phyloP scores from a whole-genome alignment of 306 rosid genomes.

The Dicorynia guianensis region DNA sequence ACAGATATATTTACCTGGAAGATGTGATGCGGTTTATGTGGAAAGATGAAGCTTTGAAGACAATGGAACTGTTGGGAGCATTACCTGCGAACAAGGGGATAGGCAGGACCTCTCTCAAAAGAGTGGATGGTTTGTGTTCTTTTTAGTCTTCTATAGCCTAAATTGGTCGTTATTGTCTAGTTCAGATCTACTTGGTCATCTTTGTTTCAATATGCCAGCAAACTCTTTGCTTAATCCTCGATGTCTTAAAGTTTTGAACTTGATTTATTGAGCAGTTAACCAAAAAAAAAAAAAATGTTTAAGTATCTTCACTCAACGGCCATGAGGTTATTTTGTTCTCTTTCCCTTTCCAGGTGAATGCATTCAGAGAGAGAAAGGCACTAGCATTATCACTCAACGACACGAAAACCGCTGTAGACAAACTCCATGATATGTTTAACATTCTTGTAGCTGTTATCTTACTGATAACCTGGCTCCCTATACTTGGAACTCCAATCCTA shows the following conservation, averaged over 20 bases:
- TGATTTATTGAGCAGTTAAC: too few relatives aligned
- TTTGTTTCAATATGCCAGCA: neutral
- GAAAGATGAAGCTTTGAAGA: constrained; percentile 62
- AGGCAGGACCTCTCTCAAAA: constrained; percentile 55
- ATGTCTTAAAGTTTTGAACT: too few relatives aligned
- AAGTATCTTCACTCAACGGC: neutral
- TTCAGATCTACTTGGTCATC: too few relatives aligned
- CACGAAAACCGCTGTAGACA: constrained; percentile 70
- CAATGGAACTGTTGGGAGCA: constrained; percentile 64
- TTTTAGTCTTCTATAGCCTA: neutral
- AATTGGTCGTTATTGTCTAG: too few relatives aligned
- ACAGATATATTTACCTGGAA: constrained; percentile 43
- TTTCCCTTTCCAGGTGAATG: constrained; percentile 53
- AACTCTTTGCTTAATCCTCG: too few relatives aligned
- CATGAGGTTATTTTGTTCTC: neutral
- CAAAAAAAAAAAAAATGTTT: too few relatives aligned
- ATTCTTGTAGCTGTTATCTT: constrained; percentile 46
- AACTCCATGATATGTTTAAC: constrained; percentile 55
- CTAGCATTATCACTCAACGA: constrained; percentile 67
- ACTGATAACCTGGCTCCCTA: constrained; percentile 51
- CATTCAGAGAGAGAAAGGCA: constrained; percentile 68
- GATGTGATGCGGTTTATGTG: constrained; percentile 65
- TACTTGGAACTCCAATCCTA: constrained; percentile 55
- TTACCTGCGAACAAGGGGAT: constrained; percentile 49
- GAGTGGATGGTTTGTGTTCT: constrained; percentile 65